A percentile compares a stretch with the other conserved stretches of the same genome.
phyloP scores from a whole-genome alignment of 108 stramenopile species.

The Cyclotella kingstonii region DNA sequence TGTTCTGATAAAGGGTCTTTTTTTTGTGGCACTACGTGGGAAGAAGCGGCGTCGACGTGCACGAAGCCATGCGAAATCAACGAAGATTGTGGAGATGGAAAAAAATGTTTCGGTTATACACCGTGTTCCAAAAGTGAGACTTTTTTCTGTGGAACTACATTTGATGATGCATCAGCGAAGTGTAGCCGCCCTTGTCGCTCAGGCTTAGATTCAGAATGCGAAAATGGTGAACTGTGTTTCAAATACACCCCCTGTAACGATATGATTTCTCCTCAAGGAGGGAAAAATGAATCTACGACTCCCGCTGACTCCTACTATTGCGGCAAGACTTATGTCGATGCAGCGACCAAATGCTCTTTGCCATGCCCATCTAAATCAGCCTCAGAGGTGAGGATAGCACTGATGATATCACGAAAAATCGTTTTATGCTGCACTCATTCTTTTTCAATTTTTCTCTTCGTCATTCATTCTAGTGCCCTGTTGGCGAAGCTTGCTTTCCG shows the following conservation, averaged over 20 bases:
- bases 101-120: slow-evolving; percentile 42
- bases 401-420: too few relatives aligned
- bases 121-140: slow-evolving; percentile 46
- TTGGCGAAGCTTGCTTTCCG: slow-evolving; percentile 44
- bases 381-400: too few relatives aligned
- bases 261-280: background rate
- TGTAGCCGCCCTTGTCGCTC: slow-evolving; percentile 40
- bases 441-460: too few relatives aligned
- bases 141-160: slow-evolving; percentile 42
- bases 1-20: slow-evolving; percentile 51
- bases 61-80: slow-evolving; percentile 31
- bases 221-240: slow-evolving; percentile 30
- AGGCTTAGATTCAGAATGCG: slow-evolving; percentile 33
- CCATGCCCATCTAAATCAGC: slow-evolving; percentile 45
- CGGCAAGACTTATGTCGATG: slow-evolving; percentile 40
- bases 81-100: slow-evolving; percentile 21
- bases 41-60: slow-evolving; percentile 40
- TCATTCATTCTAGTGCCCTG: too few relatives aligned
- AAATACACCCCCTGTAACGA: slow-evolving; percentile 47
- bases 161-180: slow-evolving; percentile 41
- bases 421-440: too few relatives aligned
- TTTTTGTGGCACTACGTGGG: slow-evolving; percentile 47
- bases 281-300: background rate
- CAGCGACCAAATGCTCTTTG: slow-evolving; percentile 36
- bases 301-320: slow-evolving; percentile 38